A percentile compares a stretch with the other conserved stretches of the same genome.
Conservation (phyloP, 257 asterid genomes). For the Marsdenia floribunda region DNA sequence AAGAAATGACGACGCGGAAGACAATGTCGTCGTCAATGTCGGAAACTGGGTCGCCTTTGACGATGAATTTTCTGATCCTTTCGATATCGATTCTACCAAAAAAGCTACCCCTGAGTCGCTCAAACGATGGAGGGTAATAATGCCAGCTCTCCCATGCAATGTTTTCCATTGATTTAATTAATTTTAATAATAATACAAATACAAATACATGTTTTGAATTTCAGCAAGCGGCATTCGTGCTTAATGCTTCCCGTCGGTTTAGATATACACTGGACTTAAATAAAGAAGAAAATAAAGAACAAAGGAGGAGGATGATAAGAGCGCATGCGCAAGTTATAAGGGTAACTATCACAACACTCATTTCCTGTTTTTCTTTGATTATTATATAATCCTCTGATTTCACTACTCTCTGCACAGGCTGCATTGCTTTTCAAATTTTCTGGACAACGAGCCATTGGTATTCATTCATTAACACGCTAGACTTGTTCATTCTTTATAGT, state of each 20-base stretch:
- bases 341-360: slow-evolving; percentile 34
- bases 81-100: slow-evolving; percentile 71
- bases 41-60: slow-evolving; percentile 28
- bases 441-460: slow-evolving; percentile 91
- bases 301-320: slow-evolving; percentile 67
- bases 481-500: neutral
- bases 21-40: slow-evolving; percentile 18
- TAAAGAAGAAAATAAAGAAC: slow-evolving; percentile 67
- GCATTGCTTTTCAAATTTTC: slow-evolving; percentile 94
- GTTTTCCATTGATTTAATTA: neutral
- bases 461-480: neutral
- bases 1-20: slow-evolving; percentile 39
- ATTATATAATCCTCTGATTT: slow-evolving; percentile 18
- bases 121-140: slow-evolving; percentile 92
- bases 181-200: slow-evolving; percentile 8
- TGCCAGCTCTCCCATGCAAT: neutral
- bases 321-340: slow-evolving; percentile 98
- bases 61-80: slow-evolving; percentile 60
- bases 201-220: slow-evolving; percentile 13
- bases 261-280: slow-evolving; percentile 84
- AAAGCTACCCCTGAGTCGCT: slow-evolving; percentile 66
- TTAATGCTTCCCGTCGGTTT: slow-evolving; percentile 93
- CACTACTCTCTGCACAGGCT: slow-evolving; percentile 43
- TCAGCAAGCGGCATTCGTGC: slow-evolving; percentile 96
- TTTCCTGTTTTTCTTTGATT: slow-evolving; percentile 1